A percentile compares a stretch with the other conserved stretches of the same genome.
Conservation (phyloP, 2,329 filamentous ascomycete genomes). For the Alternaria brassicicola region DNA sequence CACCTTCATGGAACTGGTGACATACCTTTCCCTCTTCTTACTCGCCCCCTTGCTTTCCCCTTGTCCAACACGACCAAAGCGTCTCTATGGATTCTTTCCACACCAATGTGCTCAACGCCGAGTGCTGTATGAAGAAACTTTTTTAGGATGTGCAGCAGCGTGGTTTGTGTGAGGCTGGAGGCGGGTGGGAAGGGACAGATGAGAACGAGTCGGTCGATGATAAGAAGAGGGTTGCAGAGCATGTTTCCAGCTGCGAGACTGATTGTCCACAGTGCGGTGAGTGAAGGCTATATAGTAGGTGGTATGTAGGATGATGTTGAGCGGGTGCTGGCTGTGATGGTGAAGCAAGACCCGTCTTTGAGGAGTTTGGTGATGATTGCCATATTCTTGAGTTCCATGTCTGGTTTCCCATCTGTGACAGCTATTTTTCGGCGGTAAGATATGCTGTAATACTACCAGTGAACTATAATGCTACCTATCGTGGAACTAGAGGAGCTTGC, state of each 20-base stretch:
- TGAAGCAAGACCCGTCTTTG: constrained; percentile 24
- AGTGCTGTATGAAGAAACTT: constrained; percentile 28
- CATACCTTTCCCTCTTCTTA: constrained; percentile 15
- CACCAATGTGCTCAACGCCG: constrained; percentile 32
- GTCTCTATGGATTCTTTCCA: constrained; percentile 37
- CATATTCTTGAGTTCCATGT: constrained; percentile 46
- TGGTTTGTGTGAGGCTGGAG: constrained; percentile 31
- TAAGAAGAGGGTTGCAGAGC: constrained; percentile 30
- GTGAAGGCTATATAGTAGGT: constrained; percentile 25
- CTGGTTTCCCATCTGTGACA: background rate
- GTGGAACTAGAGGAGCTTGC: background rate
- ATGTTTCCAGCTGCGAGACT: constrained; percentile 38
- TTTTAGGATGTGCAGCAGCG: constrained; percentile 35
- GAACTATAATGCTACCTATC: background rate
- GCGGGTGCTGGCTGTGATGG: constrained; percentile 41
- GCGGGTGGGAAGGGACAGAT: constrained; percentile 31
- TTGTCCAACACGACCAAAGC: constrained; percentile 34
- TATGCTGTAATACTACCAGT: background rate
- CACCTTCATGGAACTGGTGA: constrained; percentile 44
- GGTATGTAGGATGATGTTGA: constrained; percentile 25
- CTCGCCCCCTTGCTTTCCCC: constrained; percentile 23
- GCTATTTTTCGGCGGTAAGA: background rate
- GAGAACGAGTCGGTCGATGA: constrained; percentile 38
- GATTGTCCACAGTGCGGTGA: constrained; percentile 33
- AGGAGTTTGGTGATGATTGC: constrained; percentile 39